phyloP scores from a whole-genome alignment of 805 yeast species.

The Yamadazyma sp. region DNA sequence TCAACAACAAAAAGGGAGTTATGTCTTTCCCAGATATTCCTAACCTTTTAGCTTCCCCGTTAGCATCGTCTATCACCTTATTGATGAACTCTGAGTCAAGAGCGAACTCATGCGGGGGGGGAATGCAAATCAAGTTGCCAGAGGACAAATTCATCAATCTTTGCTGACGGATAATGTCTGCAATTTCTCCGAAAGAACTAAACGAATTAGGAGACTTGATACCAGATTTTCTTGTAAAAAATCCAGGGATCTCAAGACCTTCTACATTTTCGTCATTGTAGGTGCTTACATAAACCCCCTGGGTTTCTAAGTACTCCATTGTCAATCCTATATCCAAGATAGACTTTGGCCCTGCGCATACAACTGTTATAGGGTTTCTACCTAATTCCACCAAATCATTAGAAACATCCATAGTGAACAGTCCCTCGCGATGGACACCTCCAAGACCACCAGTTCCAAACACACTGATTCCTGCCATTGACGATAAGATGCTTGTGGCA shows the following conservation, averaged over 20 bases:
- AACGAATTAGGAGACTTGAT: conserved; percentile 68
- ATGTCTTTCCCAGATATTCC: conserved; percentile 69
- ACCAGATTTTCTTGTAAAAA: conserved; percentile 76
- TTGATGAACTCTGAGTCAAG: conserved; percentile 53
- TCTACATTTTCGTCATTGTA: conserved; percentile 38
- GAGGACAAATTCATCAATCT: conserved; percentile 50
- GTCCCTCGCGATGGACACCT: conserved; percentile 84
- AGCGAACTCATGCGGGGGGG: conserved; percentile 70
- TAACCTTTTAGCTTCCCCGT: conserved; percentile 48
- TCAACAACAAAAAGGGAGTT: conserved; percentile 73
- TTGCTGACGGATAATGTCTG: conserved; percentile 52
- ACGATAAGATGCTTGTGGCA: conserved; percentile 80
- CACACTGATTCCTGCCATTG: conserved; percentile 72
- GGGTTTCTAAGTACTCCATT: conserved; percentile 84
- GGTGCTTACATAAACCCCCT: conserved; percentile 85
- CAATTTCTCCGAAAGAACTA: conserved; percentile 55
- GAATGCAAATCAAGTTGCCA: conserved; percentile 80
- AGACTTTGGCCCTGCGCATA: conserved; percentile 89
- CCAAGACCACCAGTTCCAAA: conserved; percentile 95
- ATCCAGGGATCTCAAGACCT: conserved; percentile 64
- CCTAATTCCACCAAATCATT: conserved; percentile 87
- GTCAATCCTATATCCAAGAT: conserved; percentile 80
- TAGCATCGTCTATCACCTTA: conserved; percentile 57
- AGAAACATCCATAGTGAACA: conserved; percentile 72
- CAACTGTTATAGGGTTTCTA: conserved; percentile 82